A percentile compares a stretch with the other conserved stretches of the same genome.
These are phyloP conservation scores for Penicillium chermesinum DNA, from an alignment of 495 filamentous ascomycete species.

Conservation along the genomic window DNA sequence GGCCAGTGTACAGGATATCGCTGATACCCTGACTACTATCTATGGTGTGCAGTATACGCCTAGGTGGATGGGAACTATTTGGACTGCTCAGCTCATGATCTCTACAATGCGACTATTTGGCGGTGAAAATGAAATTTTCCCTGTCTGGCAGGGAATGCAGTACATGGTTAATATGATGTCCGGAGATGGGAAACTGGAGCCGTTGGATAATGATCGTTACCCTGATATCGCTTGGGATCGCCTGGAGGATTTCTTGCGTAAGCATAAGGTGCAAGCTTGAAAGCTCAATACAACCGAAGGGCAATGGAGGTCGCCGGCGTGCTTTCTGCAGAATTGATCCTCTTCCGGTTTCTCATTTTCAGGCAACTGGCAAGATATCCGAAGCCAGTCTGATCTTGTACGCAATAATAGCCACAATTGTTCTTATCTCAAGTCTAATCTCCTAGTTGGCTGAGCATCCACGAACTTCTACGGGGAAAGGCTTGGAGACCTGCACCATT, in stretches of 20 bases:
- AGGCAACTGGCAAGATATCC: too few relatives aligned
- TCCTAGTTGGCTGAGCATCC: too few relatives aligned
- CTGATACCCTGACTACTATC: constrained; percentile 8
- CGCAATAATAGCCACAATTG: too few relatives aligned
- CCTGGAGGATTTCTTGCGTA: constrained; percentile 9
- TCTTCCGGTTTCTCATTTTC: too few relatives aligned
- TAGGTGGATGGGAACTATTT: constrained; percentile 7
- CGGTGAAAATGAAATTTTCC: constrained; percentile 6
- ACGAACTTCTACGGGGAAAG: too few relatives aligned
- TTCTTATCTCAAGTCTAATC: too few relatives aligned
- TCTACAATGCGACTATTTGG: constrained; percentile 4
- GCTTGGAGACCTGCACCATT: too few relatives aligned
- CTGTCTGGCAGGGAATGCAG: constrained; percentile 11
- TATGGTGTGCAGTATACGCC: constrained; percentile 6
- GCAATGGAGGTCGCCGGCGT: too few relatives aligned
- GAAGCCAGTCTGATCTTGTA: too few relatives aligned
- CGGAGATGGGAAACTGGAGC: constrained; percentile 8
- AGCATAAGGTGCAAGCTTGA: constrained; percentile 5
- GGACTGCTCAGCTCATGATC: constrained; percentile 5
- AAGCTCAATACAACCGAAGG: too few relatives aligned
- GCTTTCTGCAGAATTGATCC: too few relatives aligned
- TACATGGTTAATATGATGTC: constrained; percentile 12
- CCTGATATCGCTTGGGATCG: constrained; percentile 7
- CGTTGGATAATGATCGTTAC: constrained; percentile 9
- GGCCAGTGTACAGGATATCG: constrained; percentile 3